Evolutionary conservation across 306 rosid species (phyloP), one percentile per base, ranked within the genome.

Genomic region (Ormosia emarginata): DNA sequence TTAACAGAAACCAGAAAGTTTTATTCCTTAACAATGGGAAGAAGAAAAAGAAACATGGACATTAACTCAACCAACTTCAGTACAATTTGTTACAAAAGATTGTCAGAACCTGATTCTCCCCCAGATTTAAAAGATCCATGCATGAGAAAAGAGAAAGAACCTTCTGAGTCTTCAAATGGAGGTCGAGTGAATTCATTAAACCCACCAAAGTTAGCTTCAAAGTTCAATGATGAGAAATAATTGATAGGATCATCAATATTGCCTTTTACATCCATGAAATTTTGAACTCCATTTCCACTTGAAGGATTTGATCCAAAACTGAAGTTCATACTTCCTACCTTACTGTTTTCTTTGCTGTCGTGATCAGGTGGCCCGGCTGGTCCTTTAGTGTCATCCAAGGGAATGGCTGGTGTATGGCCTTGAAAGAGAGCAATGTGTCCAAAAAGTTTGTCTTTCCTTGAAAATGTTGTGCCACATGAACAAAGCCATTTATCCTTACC

Each of bases 391-490:
- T 93, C 95, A 3, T 93, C 96, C 0, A 79, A 24, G n/a, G 96
- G 89, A 77, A 93, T 88, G 64, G 96, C 97, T 5, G 96, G 97
- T 67, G 94, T 88, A 75, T 93, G 97, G 17, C 97, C 94, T 78
- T 91, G 94, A 75, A 93, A 93, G n/a, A 93, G 92, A 15, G 97
- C 87, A 82, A 93, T 89, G 82, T 93, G 97, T 30, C 97, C 97
- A 57, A 91, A 91, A 59, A 93, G 97, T 89, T 93, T 93, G 90
- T 93, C 97, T 85, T 93, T 93, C 85, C 97, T 90, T 4, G 97
- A 93, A 86, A 93, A 93, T 67, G 97, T 93, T 14, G 97, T 93
- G 70, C 97, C 97, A 77, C 97, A 93, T 55, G 97, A 93, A 81
- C 97, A 93, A 44, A 91, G 90, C 98, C 98, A 93, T 75, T 90